Evolutionary conservation across 495 filamentous ascomycete species (phyloP).

Genomic region (Polyplosphaeria fusca): DNA sequence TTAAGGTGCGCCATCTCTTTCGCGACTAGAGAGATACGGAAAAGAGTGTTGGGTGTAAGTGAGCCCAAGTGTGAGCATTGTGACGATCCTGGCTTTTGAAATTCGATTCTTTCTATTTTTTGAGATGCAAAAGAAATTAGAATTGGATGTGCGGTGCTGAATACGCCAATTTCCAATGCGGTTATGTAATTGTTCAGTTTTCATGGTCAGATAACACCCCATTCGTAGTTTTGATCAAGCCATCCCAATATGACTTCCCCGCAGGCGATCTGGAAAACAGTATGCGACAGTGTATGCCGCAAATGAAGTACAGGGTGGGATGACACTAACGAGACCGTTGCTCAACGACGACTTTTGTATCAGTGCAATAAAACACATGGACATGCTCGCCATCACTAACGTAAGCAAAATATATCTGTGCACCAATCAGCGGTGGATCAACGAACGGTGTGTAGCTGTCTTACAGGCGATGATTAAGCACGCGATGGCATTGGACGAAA

Average conservation of each 20-base stretch:
- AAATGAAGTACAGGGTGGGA: constrained; percentile 18
- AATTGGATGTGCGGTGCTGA: no score
- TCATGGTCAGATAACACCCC: no score
- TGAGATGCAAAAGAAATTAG: no score
- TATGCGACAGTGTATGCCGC: constrained; percentile 3
- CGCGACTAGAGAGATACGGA: no score
- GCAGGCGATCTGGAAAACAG: constrained; percentile 6
- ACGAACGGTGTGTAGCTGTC: not conserved
- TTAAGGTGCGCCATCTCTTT: no score
- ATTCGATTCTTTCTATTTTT: no score
- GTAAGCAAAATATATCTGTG: constrained; percentile 9
- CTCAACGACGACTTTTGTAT: constrained; percentile 10
- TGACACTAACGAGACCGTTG: constrained; percentile 9
- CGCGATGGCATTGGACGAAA: not conserved
- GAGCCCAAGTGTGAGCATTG: no score
- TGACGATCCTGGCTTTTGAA: no score
- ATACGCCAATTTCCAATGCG: no score
- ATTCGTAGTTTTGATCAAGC: not conserved
- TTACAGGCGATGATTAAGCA: constrained; percentile 1
- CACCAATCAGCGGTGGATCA: not conserved
- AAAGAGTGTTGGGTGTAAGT: no score
- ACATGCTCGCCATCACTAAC: not conserved
- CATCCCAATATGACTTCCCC: not conserved
- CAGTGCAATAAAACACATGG: constrained; percentile 5
- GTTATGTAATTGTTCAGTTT: no score